Evolutionary conservation across 108 stramenopile genomes (phyloP).

Genomic region (Cyclotella distinguenda): DNA sequence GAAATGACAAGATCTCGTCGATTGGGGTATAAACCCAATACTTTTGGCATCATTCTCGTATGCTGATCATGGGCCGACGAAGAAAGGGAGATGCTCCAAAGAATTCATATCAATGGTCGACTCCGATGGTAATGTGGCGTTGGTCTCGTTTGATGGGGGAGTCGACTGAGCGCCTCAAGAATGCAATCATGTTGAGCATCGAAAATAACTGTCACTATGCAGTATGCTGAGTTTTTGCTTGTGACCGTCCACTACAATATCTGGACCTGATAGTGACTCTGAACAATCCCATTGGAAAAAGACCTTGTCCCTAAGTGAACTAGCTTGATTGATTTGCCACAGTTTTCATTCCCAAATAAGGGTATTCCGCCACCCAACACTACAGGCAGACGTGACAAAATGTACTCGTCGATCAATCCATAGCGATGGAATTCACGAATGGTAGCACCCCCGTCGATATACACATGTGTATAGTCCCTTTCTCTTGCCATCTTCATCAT

Average conservation of each 20-base stretch:
- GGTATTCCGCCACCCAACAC: constrained; percentile 53
- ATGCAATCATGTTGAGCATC: no score
- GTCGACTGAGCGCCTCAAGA: no score
- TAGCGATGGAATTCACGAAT: constrained; percentile 44
- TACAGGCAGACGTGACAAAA: constrained; percentile 48
- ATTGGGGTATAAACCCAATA: no score
- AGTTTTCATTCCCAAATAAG: constrained; percentile 28
- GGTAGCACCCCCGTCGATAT: constrained; percentile 49
- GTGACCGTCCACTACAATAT: not conserved
- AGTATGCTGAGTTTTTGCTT: no score
- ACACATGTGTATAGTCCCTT: constrained; percentile 36
- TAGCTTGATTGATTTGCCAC: not conserved
- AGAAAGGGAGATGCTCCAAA: no score
- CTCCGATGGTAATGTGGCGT: no score
- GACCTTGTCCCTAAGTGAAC: constrained; percentile 32
- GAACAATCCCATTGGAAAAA: constrained; percentile 39
- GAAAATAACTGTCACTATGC: no score
- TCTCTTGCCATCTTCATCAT: constrained; percentile 33
- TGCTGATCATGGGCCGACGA: no score
- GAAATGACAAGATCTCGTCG: no score
- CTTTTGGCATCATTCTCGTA: no score
- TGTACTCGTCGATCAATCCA: constrained; percentile 39
- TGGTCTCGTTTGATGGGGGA: no score
- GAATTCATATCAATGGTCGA: no score
- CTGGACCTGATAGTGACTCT: constrained; percentile 27